A percentile compares a stretch with the other conserved stretches of the same genome.
phyloP scores from a whole-genome alignment of 225 moss, liverwort and hornwort genomes.

The Polytrichum commune region DNA sequence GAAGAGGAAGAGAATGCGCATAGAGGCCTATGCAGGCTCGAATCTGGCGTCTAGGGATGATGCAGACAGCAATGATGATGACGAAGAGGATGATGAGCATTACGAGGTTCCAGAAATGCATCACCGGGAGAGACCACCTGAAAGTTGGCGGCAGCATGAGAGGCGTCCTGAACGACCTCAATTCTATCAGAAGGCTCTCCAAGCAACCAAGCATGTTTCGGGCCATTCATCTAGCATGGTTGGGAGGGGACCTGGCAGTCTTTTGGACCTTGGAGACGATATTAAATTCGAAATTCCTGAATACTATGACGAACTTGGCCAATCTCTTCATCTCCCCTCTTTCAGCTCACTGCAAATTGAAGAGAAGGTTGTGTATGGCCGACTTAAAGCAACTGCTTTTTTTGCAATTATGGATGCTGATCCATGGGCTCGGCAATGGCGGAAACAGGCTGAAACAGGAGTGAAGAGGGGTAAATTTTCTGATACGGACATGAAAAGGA shows the following conservation, averaged over 20 bases:
- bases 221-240: slow-evolving; percentile 26
- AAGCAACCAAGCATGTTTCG: slow-evolving; percentile 52
- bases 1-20: slow-evolving; percentile 79
- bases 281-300: slow-evolving; percentile 68
- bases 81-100: slow-evolving; percentile 53
- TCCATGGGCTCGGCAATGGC: slow-evolving; percentile 72
- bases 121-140: slow-evolving; percentile 9
- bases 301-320: slow-evolving; percentile 59
- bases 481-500: slow-evolving; percentile 32
- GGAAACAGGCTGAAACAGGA: slow-evolving; percentile 53
- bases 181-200: slow-evolving; percentile 49
- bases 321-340: slow-evolving; percentile 57
- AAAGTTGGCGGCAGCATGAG: slow-evolving; percentile 33
- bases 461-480: slow-evolving; percentile 32
- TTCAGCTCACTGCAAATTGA: slow-evolving; percentile 64
- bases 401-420: slow-evolving; percentile 79
- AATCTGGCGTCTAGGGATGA: slow-evolving; percentile 65
- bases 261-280: slow-evolving; percentile 59
- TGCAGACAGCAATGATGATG: slow-evolving; percentile 84
- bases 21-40: slow-evolving; percentile 79
- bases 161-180: slow-evolving; percentile 58
- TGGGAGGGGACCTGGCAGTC: slow-evolving; percentile 38
- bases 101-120: slow-evolving; percentile 24
- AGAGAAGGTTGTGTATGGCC: slow-evolving; percentile 65
- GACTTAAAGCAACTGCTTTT: slow-evolving; percentile 69